phyloP scores from a whole-genome alignment of 1,284 basidiomycete genomes.

The Mycosarcoma mackinlayi region DNA sequence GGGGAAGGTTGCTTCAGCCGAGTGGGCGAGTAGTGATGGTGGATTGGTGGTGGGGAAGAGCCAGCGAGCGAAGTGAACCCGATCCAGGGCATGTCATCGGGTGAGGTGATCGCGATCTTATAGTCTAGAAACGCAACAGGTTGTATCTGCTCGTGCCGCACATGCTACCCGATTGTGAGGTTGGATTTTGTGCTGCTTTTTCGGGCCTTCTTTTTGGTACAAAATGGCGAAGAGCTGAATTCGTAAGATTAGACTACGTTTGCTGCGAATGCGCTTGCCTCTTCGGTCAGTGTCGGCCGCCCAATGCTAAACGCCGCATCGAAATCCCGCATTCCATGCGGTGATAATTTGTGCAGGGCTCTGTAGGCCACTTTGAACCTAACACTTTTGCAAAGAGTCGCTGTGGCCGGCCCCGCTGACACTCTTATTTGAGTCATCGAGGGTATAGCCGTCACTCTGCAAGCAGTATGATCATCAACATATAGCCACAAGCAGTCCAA shows the following conservation, averaged over 20 bases:
- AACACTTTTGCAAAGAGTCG: conserved; percentile 2
- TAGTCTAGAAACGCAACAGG: neutral
- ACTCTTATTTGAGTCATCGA: no score
- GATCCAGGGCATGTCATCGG: neutral
- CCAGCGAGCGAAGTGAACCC: neutral
- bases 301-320: conserved; percentile 15
- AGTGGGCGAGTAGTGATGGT: conserved; percentile 38
- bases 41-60: conserved; percentile 5
- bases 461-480: no score
- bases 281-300: conserved; percentile 38
- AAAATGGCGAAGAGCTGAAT: neutral
- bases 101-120: neutral
- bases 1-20: conserved; percentile 34
- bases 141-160: neutral
- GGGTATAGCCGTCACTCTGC: no score
- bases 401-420: no score
- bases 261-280: no score
- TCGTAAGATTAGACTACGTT: no score
- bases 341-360: neutral
- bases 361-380: neutral
- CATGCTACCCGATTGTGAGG: neutral
- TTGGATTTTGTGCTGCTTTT: neutral
- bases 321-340: neutral
- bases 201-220: neutral
- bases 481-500: no score